Base-by-base conservation (phyloP, 768 basidiomycete genomes). In the Serendipita sp. region DNA sequence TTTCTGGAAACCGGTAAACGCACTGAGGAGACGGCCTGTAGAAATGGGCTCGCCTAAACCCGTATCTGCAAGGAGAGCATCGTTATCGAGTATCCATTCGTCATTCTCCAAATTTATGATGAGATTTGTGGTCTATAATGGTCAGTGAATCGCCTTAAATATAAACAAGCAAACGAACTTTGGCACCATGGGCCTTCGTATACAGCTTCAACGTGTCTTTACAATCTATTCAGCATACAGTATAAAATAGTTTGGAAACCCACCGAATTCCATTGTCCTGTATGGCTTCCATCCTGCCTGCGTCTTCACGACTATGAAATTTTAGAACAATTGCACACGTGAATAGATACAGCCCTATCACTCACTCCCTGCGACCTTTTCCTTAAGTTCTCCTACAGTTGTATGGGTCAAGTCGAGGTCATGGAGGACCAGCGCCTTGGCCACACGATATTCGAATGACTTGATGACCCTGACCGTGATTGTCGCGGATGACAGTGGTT, bases 71-170 rank as follows among this genome's bases (percentile, higher is more conserved):
- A 99, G 78, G 0, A 76, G 78, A 69, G 80, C 71, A 44, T 86
- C 85, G 67, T 91, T 83, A 53, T 81, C 75, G 15, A 93, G 74
- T 66, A 97, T 89, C 89, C 92, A 95, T 6, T 91, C 88, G 65
- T 98, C 95, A 70, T 94, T 82, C 70, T 96, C 92, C 64, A 98
- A 80, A 73, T 99, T 99, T 71, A 99, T 97, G 74, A 99, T 97
- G 33, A 99, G 79, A 75, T 99, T 98, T 36, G 88, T 88, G 1
- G 94, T 95, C 95, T 97, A 65, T 15, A 40, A 40, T 40, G 37
- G 37, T 40, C 37, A 40, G 37, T 40, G 48, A 36, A 45, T 33
- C 52, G 31, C 46, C 53, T 27, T 44, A 5, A 1, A 50, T 18
- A 44, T 29, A 27, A 60, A 52, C 48, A 64, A 15, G 55, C 45